Evolutionary conservation across 1,139 yeast genomes (phyloP), one percentile per base, ranked within the genome.

Genomic region (Hyphopichia wangnamkhiaoensis): DNA sequence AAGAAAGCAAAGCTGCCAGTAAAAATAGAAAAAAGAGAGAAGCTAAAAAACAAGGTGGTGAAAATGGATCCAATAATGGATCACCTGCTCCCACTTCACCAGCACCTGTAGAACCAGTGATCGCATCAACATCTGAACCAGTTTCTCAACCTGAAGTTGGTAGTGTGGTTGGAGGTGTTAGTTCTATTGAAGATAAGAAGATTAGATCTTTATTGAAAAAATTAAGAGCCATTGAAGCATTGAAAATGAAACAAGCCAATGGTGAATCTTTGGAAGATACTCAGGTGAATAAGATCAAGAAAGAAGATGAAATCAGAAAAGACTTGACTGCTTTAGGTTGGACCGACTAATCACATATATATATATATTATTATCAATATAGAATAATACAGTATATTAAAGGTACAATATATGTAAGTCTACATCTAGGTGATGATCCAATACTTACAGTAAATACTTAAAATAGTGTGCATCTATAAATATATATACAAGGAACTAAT

Each of bases 181-280:
- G 75, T 37, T 76, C 86, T 9, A 66, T 83, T 53, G 97, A 91
- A 64, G 98, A 93, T 53, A 93, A 91, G 74, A 90, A 90, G 65
- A 84, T 89, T 49, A 80, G 98, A 59, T 83, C 95, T 19, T 76
- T 93, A 58, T 75, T 91, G 62, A 93, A 93, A 71, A 94, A 94
- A 66, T 76, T 93, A 49, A 79, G 98, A 56, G 98, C 98, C 12
- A 93, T 93, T 50, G 96, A 91, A 61, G 82, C 82, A 37, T 77
- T 94, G 55, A 91, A 91, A 63, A 79, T 79, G 74, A 86, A 91
- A 58, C 93, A 87, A 65, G 88, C 87, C 15, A 72, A 71, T 37
- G 95, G 95, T 37, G 97, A 90, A 49, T 74, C 82, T 45, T 76
- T 93, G 49, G 98, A 93, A 65, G 96, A 85, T 56, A 93, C 98